These are phyloP conservation scores for Boletus austroedulis DNA, from an alignment of 1,284 basidiomycete genomes.

Conservation along the genomic window DNA sequence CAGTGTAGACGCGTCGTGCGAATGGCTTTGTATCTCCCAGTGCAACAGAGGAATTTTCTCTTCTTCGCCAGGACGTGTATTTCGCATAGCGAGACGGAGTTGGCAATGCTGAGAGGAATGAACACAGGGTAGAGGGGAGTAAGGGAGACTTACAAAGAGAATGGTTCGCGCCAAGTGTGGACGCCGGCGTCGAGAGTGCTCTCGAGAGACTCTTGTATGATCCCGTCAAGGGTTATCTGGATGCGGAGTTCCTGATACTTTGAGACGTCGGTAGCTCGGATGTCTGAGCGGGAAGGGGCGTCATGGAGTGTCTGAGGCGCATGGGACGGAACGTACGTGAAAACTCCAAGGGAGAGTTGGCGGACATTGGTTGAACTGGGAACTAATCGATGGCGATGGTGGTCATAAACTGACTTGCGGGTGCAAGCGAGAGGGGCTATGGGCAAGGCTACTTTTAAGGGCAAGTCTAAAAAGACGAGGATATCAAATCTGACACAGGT, in stretches of 20 bases:
- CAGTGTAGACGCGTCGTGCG: slow-evolving; percentile 31
- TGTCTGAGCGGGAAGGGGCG: slow-evolving; percentile 16
- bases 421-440: slow-evolving; percentile 33
- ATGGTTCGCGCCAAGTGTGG: slow-evolving; percentile 31
- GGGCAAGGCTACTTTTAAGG: slow-evolving; percentile 34
- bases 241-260: slow-evolving; percentile 29
- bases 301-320: not conserved
- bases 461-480: slow-evolving; percentile 14
- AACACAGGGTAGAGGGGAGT: slow-evolving; percentile 4
- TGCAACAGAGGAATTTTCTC: slow-evolving; percentile 30
- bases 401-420: slow-evolving; percentile 28
- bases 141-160: slow-evolving; percentile 25
- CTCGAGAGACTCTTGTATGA: slow-evolving; percentile 32
- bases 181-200: slow-evolving; percentile 27
- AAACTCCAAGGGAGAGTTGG: slow-evolving; percentile 21
- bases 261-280: slow-evolving; percentile 22
- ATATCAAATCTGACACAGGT: slow-evolving; percentile 37
- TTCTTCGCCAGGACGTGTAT: slow-evolving; percentile 30
- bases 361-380: slow-evolving; percentile 17
- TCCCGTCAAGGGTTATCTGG: slow-evolving; percentile 29
- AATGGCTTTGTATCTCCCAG: slow-evolving; percentile 28
- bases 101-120: slow-evolving; percentile 16
- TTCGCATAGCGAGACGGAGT: slow-evolving; percentile 28
- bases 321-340: slow-evolving; percentile 19
- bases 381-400: slow-evolving; percentile 12